Base-by-base conservation (phyloP, 768 basidiomycete species). In the Termitomyces sp. region DNA sequence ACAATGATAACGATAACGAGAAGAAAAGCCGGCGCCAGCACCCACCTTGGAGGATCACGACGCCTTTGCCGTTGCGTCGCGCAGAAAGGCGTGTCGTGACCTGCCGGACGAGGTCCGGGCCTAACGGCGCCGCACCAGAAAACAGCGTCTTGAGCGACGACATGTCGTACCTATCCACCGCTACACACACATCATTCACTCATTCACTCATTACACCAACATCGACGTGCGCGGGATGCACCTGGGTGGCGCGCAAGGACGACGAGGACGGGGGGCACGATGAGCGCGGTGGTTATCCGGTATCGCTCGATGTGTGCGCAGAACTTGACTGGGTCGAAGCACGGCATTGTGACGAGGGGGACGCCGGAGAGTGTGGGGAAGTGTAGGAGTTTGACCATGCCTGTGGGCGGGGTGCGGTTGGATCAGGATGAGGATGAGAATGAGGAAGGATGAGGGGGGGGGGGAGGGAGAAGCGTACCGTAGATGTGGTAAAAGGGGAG, bases 261-360 rank as follows among this genome's bases (percentile, higher is more conserved):
- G 14, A 96, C 85, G 13, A 94, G 73, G n/a, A 97, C 85, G 0
- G 95, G 93, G 1, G 94, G 94, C 1, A 92, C 92, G 50, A 92
- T 74, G 0, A 88, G 72, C 0, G 81, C 60, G 1, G 75, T 59
- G 0, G 87, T 87, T 30, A 86, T 79, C 53, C 75, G 81, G 75
- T 90, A 90, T 53, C 76, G 79, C 62, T 87, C 78, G 50, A 96
- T 82, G 51, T 82, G 75, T 12, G 77, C 74, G 61, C 90, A 88
- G 66, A 91, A 91, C 54, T 74, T 69, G 1, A 75, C 74, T 0
- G 90, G 87, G 62, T 94, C 88, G 68, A 95, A 95, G 36, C 82
- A 82, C 1, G 81, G 71, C 69, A 88, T 80, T 50, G 92, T 74
- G 26, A 86, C 76, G 3, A 83, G 72, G 0, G 87, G 79, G 0